These are phyloP conservation scores for Cercospora sp. DNA, from an alignment of 2,329 filamentous ascomycete species.

Conservation along the genomic window DNA sequence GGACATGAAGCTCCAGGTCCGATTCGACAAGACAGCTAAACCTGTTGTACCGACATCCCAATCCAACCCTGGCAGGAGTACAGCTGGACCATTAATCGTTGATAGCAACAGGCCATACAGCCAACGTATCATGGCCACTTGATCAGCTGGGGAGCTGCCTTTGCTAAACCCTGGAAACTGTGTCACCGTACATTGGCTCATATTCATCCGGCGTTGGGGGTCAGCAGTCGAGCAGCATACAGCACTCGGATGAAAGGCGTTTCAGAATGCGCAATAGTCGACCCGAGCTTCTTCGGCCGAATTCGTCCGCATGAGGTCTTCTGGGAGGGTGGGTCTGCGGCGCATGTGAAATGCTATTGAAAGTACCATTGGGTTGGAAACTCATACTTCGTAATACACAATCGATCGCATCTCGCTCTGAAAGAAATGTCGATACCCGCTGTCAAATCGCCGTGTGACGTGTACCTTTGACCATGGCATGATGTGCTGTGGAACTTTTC, in stretches of 20 bases:
- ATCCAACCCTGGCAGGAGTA: not conserved
- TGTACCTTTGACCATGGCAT: not conserved
- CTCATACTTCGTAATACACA: not conserved
- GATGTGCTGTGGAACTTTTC: not conserved
- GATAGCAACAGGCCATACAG: constrained; percentile 24
- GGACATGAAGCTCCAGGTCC: constrained; percentile 31
- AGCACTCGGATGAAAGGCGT: not conserved
- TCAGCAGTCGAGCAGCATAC: not conserved
- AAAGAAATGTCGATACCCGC: constrained; percentile 11
- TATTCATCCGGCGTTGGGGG: not conserved
- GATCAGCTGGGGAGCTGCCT: not conserved
- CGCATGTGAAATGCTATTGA: not conserved
- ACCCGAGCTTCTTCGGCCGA: not conserved
- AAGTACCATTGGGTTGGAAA: not conserved
- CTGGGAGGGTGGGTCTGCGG: not conserved
- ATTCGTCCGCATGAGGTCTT: not conserved
- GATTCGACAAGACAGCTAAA: constrained; percentile 29
- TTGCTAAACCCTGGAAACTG: not conserved
- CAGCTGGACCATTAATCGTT: constrained; percentile 25
- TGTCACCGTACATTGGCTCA: not conserved
- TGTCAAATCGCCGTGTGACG: constrained; percentile 13
- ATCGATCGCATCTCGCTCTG: not conserved
- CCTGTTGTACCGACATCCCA: not conserved
- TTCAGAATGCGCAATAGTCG: not conserved
- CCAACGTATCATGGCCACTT: not conserved